phyloP scores from a whole-genome alignment of 208 protist genomes.

The Trichomonas tenax region DNA sequence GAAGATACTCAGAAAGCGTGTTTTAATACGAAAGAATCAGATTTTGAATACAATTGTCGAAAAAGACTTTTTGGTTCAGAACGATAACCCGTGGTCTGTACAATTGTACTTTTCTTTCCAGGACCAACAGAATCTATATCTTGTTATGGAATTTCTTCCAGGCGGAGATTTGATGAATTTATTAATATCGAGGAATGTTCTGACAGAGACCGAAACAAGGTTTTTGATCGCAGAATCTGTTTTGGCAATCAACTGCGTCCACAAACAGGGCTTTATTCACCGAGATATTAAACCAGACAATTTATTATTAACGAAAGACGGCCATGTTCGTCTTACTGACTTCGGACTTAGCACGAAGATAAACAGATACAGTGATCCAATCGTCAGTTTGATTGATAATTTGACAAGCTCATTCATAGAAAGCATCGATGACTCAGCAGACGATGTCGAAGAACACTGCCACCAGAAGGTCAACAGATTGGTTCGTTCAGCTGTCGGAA shows the following conservation, averaged over 20 bases:
- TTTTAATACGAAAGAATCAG: constrained; percentile 13
- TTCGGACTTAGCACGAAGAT: constrained; percentile 34
- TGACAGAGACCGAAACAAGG: constrained; percentile 44
- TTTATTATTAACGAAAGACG: constrained; percentile 24
- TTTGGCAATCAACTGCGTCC: constrained; percentile 46
- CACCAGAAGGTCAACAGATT: background rate
- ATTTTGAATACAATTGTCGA: constrained; percentile 42
- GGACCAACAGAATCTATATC: constrained; percentile 50
- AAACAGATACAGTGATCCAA: background rate
- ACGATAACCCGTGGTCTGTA: constrained; percentile 47
- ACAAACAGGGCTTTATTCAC: constrained; percentile 49
- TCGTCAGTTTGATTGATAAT: background rate
- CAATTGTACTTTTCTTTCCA: constrained; percentile 51
- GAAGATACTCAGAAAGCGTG: background rate
- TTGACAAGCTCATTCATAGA: background rate
- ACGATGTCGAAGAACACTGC: background rate
- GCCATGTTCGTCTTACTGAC: constrained; percentile 41
- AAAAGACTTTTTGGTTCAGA: constrained; percentile 40
- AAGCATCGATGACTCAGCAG: background rate
- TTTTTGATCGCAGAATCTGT: constrained; percentile 56
- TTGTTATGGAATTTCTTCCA: constrained; percentile 58
- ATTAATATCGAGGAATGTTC: constrained; percentile 46
- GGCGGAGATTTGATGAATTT: constrained; percentile 57
- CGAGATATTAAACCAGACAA: constrained; percentile 40
- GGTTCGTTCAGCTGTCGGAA: constrained; percentile 48